Base-by-base conservation (phyloP, 768 basidiomycete species). In the Holtermanniella nyarrowii region DNA sequence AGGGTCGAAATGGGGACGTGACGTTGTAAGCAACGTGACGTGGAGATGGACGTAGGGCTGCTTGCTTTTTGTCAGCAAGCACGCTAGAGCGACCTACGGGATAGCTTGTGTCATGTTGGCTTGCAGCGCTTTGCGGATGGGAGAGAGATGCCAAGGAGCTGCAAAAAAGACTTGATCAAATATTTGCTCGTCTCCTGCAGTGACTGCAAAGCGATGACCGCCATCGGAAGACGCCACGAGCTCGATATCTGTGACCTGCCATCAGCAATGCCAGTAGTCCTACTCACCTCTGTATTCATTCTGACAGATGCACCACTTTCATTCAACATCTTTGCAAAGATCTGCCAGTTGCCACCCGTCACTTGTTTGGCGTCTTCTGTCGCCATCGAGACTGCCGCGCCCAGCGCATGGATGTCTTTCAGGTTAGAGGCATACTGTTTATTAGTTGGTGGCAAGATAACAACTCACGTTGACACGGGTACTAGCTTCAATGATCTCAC, bases 21-120 rank as follows among this genome's bases (percentile, higher is more conserved):
- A 82, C 1, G 93, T 96, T n/a, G 82, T 78, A 37, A 97, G 75
- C 20, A 89, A 77, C 10, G 93, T 95, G 46, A 93, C 89, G 65
- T 91, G 86, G 1, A 96, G 80, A 57, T 78, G 80, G 44, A 88
- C 78, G 66, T 93, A 95, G 20, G 82, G 81, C 57, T 86, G 84
- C 31, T 75, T 65, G 25, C 57, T 59, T 63, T 55, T 44, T 50
- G 39, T 44, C 18, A 25, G 63, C 47, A 23, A 1, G 14, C 64
- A 62, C 56, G 87, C 83, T 13, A 72, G 73, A 1, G 23, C 7
- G 22, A 60, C 61, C n/a, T 26, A 64, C 60, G 67, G 63, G 26
- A 68, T 68, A 0, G 45, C 23, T n/a, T 56, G 44, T 2, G 44
- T 47, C 31, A 65, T 58, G 13, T 52, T 45, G 2, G 40, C 42